Evolutionary conservation across 371 early-diverging fungal genomes (phyloP).

Genomic region (Apophysomyces ossiformis): DNA sequence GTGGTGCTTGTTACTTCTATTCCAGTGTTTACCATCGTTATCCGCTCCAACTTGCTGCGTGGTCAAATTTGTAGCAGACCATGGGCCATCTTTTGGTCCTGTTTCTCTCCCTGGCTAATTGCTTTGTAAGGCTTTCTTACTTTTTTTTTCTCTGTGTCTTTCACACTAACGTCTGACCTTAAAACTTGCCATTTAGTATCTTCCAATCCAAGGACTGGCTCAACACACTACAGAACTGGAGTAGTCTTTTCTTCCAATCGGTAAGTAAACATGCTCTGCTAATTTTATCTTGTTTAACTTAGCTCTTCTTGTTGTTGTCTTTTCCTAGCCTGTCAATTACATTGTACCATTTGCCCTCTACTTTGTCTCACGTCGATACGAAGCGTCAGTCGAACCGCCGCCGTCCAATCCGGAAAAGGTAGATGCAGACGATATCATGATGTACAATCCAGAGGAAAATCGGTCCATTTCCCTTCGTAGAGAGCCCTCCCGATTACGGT

Average conservation of each 20-base stretch:
- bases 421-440: slow-evolving; percentile 30
- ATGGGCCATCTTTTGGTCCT: slow-evolving; percentile 62
- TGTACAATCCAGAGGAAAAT: slow-evolving; percentile 47
- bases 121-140: slow-evolving; percentile 55
- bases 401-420: neutral
- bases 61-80: slow-evolving; percentile 54
- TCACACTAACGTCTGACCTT: neutral
- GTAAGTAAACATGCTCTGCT: slow-evolving; percentile 24
- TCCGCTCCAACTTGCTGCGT: slow-evolving; percentile 69
- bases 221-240: slow-evolving; percentile 47
- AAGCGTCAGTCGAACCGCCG: slow-evolving; percentile 33
- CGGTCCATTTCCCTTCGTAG: slow-evolving; percentile 41
- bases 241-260: slow-evolving; percentile 52
- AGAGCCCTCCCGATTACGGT: slow-evolving; percentile 18
- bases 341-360: slow-evolving; percentile 78
- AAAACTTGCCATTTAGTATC: slow-evolving; percentile 21
- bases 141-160: neutral
- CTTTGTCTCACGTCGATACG: slow-evolving; percentile 59
- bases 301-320: slow-evolving; percentile 37
- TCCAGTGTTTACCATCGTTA: slow-evolving; percentile 78
- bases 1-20: slow-evolving; percentile 77
- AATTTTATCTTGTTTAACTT: neutral
- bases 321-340: slow-evolving; percentile 75
- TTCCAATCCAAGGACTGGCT: slow-evolving; percentile 48
- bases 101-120: slow-evolving; percentile 68